Base-by-base conservation (phyloP, 306 rosid species). In the Vachellia collinsii region DNA sequence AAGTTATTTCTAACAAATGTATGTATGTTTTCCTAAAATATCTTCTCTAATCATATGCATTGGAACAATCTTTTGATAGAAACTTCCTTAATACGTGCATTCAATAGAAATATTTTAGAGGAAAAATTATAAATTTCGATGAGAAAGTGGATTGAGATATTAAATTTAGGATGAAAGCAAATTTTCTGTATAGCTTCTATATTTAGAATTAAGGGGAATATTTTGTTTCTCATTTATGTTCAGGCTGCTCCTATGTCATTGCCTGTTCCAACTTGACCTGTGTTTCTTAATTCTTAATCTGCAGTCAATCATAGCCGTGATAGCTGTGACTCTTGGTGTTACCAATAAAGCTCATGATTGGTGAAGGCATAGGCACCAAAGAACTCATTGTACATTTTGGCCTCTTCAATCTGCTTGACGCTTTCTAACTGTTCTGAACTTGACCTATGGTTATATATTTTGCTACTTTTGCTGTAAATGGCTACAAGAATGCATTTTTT, bases 231-330 rank as follows among this genome's bases (percentile, higher is more conserved):
- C 25, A 11, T 70, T 72, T 44, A 70, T 77, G 53, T 39, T 7
- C 25, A 36, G 16, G n/a, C 34, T 11, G 11, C 17, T 51, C 19
- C 19, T 61, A 1, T 61, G 12, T 54, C 29, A 19, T 54, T 54
- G 11, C 16, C 38, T 80, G 3, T 83, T 43, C 70, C 82, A 61
- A 77, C 59, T 75, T 82, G 13, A 70, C 80, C 41, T 54, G 16
- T 80, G 25, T 74, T 39, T 53, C 53, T 83, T 47, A 38, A 71
- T 39, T 53, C 51, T 82, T 53, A 53, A 77, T 84, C 71, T 83
- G 59, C 95, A 94, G 97, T 53, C 98, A n/a, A 38, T 87, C 37
- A 74, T 93, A n/a, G 87, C 81, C 23, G 3, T 75, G 72, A 23
- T 94, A 7, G 92, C 90, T 54, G 3, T 94, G 76, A 81, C 86